Conservation (phyloP, 306 rosid genomes). For the Gastrolobium villosum region DNA sequence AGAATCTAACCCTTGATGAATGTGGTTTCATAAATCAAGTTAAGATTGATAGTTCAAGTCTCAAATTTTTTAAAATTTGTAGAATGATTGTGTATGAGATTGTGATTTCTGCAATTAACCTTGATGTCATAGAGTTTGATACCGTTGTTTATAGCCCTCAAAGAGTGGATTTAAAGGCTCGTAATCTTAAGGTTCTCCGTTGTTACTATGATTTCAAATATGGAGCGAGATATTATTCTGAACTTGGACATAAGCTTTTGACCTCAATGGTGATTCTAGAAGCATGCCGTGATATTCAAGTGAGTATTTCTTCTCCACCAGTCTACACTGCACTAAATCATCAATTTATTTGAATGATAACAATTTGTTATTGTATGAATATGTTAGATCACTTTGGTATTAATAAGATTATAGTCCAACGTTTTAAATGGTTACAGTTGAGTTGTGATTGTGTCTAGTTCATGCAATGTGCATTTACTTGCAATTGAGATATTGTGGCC, state of each 20-base stretch:
- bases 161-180: background rate
- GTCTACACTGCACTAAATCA: too few species aligned
- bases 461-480: too few species aligned
- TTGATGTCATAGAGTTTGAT: background rate
- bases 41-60: background rate
- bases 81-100: background rate
- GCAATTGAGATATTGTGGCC: too few species aligned
- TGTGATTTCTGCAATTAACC: background rate
- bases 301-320: background rate
- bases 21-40: background rate
- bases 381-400: background rate
- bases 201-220: background rate
- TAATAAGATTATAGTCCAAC: too few species aligned
- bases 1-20: background rate
- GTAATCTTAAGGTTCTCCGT: background rate
- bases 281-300: background rate
- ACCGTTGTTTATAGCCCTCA: background rate
- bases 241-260: background rate
- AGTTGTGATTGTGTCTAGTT: too few species aligned
- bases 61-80: background rate
- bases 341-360: background rate
- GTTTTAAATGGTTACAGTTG: too few species aligned
- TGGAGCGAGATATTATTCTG: fast-evolving
- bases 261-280: background rate
- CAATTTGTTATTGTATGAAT: background rate